Base-by-base conservation (phyloP, 1,139 yeast species). In the Nakaseomyces uthaithaninus region DNA sequence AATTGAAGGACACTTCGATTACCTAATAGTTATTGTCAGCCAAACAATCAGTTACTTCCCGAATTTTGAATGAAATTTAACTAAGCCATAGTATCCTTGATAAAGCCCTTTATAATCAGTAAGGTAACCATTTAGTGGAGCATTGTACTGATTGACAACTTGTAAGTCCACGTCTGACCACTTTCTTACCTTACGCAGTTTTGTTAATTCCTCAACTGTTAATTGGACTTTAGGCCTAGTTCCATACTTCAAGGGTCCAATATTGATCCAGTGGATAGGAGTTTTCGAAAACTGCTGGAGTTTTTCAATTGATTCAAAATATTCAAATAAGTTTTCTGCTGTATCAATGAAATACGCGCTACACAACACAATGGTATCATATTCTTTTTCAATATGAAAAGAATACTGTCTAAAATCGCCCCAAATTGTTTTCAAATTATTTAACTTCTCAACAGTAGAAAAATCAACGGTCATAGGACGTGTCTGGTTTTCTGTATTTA, bases 241-340 rank as follows among this genome's bases (percentile, higher is more conserved):
- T 0, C 95, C 95, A 62, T 86, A 86, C 59, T 86, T 86, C 46
- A 86, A 66, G 0, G 95, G 95, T 0, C 95, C 95, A 15, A 76
- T 70, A 55, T 86, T 86, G 46, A 86, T 76, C 95, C 95, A 86
- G 41, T 69, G 68, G 0, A 83, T 77, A 9, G 64, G 15, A 12
- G 17, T 61, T 14, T 56, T 55, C 27, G 65, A 60, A 19, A 65
- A 67, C 3, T 63, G 63, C n/a, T 69, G 68, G 37, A 83, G 57
- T 11, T 62, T 53, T 41, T 71, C 71, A 27, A 86, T 75, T 1
- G 79, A 62, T 40, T 80, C 82, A 36, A 86, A 60, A 55, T 86
- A 86, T 27, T 76, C 80, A 48, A 86, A 67, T 36, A 84, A 57
- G 52, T 85, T 84, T 53, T 85, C 94, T 1, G 95, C 95, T 0